Conservation (phyloP, 345 rosid genomes). For the Erysimum cheiranthoides region DNA sequence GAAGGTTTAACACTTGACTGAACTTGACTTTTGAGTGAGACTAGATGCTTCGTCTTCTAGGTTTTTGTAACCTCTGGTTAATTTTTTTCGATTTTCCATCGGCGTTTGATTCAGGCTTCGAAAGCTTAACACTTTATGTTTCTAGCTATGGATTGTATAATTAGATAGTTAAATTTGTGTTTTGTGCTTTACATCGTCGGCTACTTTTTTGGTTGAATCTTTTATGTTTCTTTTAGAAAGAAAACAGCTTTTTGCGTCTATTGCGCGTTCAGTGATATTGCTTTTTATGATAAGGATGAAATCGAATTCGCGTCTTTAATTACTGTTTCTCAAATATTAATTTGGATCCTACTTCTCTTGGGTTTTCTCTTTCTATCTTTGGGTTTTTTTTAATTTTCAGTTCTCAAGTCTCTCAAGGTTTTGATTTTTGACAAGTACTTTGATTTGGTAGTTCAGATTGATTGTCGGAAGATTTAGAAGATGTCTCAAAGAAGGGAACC, state of each 20-base stretch:
- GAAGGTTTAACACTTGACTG: background rate
- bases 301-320: conserved; percentile 8
- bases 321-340: too few species aligned
- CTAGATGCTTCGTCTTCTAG: conserved; percentile 21
- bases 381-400: background rate
- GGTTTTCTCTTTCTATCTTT: conserved; percentile 6
- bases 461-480: conserved; percentile 34
- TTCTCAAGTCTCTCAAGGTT: background rate
- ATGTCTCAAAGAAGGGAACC: conserved; percentile 59
- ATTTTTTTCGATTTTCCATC: background rate
- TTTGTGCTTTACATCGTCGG: conserved; percentile 26
- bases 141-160: conserved; percentile 8
- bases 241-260: conserved; percentile 27
- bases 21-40: conserved; percentile 28
- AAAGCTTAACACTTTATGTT: conserved; percentile 24
- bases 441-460: conserved; percentile 22
- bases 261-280: conserved; percentile 14
- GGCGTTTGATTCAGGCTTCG: background rate
- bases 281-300: conserved; percentile 4
- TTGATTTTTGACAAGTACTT: conserved; percentile 30
- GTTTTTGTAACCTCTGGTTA: background rate
- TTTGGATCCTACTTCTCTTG: conserved; percentile 14
- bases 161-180: conserved; percentile 19
- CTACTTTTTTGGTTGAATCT: conserved; percentile 16
- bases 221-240: conserved; percentile 26